Percentiles rank a stretch among this genome's conserved stretches.
Evolutionary conservation across 495 filamentous ascomycete genomes (phyloP).

Genomic region (Hypoxylon perforatum): DNA sequence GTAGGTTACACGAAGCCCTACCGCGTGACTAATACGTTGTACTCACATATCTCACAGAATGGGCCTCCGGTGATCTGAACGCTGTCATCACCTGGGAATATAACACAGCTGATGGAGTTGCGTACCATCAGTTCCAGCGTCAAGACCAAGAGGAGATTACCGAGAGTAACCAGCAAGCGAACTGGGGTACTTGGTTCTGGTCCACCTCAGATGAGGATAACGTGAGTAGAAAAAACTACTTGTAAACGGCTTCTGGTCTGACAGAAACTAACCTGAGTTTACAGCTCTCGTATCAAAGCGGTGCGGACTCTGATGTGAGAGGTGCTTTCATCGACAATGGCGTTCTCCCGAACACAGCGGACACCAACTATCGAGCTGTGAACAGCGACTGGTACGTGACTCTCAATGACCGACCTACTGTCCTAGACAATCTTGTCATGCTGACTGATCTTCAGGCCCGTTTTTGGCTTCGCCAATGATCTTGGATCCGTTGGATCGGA

Average conservation of each 20-base stretch:
- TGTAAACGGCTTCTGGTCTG: neutral
- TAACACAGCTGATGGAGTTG: slow-evolving; percentile 48
- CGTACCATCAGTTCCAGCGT: slow-evolving; percentile 67
- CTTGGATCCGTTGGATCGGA: slow-evolving; percentile 60
- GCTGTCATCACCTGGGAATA: slow-evolving; percentile 55
- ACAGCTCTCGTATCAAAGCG: slow-evolving; percentile 70
- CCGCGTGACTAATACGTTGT: slow-evolving; percentile 54
- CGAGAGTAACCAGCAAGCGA: slow-evolving; percentile 76
- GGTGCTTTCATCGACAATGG: slow-evolving; percentile 72
- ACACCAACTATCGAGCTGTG: slow-evolving; percentile 74
- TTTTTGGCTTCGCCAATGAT: slow-evolving; percentile 88
- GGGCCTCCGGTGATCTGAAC: slow-evolving; percentile 54
- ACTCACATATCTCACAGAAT: slow-evolving; percentile 51
- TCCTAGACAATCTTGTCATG: slow-evolving; percentile 1
- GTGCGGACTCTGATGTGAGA: slow-evolving; percentile 72
- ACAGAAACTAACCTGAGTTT: slow-evolving; percentile 32
- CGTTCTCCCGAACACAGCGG: slow-evolving; percentile 71
- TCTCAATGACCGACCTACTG: neutral
- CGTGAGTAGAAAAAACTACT: slow-evolving; percentile 46
- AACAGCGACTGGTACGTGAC: slow-evolving; percentile 69
- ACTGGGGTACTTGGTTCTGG: slow-evolving; percentile 89
- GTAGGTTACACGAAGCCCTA: slow-evolving; percentile 69
- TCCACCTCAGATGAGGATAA: slow-evolving; percentile 57
- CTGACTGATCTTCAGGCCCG: slow-evolving; percentile 64
- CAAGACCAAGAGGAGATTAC: slow-evolving; percentile 72